Base-by-base conservation (phyloP, 1,284 basidiomycete genomes). In the Trametes sp. region DNA sequence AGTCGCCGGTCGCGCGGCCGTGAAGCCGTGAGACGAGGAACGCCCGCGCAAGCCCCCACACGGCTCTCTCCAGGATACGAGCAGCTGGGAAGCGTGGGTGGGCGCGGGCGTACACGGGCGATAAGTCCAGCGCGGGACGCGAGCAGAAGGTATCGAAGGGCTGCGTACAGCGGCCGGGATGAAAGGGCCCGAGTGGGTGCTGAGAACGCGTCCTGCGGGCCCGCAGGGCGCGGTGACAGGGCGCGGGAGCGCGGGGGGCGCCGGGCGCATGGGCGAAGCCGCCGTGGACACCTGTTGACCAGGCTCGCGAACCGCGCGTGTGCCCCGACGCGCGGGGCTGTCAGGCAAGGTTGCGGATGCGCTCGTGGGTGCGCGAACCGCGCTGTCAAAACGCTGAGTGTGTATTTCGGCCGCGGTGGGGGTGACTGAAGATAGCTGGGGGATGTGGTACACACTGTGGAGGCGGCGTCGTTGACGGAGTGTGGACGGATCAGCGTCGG, bases 401-500 rank as follows among this genome's bases (percentile, higher is more conserved):
- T 50, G 48, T 50, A 50, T 50, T 33, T 31, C 11, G 48, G 48
- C 5, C 21, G n/a, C 23, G 45, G 16, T 3, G 2, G 2, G 35
- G 16, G 16, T 6, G 35, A 5, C 35, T 11, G 11, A 10, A 36
- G 16, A 36, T 10, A 36, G 31, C 4, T 36, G 35, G 35, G 14
- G 9, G 6, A 19, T 19, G 14, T 41, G 10, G 38, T 19, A 41
- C 33, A 26, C 9, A 29, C 33, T 14, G 33, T 24, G 23, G 35
- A 16, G 51, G 51, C 24, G 36, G 4, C 7, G 31, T 33, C 31
- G 31, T 11, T 5, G 6, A 11, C 31, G 35, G 14, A 14, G 2
- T 7, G 50, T 10, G n/a, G 28, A 28, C 48, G 56, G 56, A 57
- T 57, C 56, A 51, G 56, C 48, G 56, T 57, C 56, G 56, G 56